phyloP scores from a whole-genome alignment of 148 eudicot genomes.

The Persicaria maculosa region DNA sequence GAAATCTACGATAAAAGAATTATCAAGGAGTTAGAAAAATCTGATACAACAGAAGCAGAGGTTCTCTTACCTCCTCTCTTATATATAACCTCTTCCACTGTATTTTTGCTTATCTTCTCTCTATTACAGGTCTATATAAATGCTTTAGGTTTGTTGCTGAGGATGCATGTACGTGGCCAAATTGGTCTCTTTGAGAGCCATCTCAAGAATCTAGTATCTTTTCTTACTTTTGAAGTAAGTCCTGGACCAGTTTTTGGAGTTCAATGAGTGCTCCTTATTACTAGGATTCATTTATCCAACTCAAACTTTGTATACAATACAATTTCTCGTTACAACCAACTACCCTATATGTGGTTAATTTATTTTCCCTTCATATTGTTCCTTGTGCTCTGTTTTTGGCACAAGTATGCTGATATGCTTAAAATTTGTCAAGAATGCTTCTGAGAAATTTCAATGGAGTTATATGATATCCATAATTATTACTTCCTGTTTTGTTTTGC shows the following conservation, averaged over 20 bases:
- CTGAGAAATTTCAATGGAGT: neutral
- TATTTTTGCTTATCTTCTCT: slow-evolving; percentile 11
- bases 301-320: neutral
- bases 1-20: slow-evolving; percentile 69
- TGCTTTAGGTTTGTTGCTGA: slow-evolving; percentile 66
- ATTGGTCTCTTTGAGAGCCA: slow-evolving; percentile 38
- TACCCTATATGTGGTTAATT: neutral
- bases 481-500: neutral
- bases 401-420: neutral
- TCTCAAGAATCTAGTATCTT: slow-evolving; percentile 43
- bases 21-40: slow-evolving; percentile 62
- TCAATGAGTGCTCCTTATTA: too few species aligned
- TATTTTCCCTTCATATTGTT: neutral
- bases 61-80: slow-evolving; percentile 23
- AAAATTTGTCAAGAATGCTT: neutral
- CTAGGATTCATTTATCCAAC: neutral
- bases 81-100: slow-evolving; percentile 5
- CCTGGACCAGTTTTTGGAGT: neutral
- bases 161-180: slow-evolving; percentile 62
- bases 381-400: neutral
- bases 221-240: slow-evolving; percentile 64
- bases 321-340: neutral
- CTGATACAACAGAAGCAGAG: slow-evolving; percentile 57
- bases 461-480: neutral
- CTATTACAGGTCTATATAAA: slow-evolving; percentile 55